These are phyloP conservation scores for Anisogramma anomala DNA, from an alignment of 2,329 filamentous ascomycete genomes.

Conservation along the genomic window DNA sequence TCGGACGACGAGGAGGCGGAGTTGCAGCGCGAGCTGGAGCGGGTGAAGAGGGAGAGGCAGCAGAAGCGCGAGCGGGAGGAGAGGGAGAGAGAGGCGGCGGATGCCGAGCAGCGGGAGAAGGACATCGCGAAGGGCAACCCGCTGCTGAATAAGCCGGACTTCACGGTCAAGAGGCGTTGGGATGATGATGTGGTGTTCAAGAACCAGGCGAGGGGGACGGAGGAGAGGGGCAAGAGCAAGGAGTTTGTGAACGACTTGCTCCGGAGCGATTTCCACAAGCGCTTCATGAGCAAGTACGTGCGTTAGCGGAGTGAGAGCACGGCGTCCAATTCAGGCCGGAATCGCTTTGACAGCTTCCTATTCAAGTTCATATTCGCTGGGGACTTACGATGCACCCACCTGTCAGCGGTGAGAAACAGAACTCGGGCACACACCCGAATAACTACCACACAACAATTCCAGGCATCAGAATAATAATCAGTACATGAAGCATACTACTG, in stretches of 20 bases:
- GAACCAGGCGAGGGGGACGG: constrained; percentile 91
- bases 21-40: constrained; percentile 83
- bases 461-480: too few species aligned
- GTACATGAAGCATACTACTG: too few species aligned
- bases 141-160: constrained; percentile 76
- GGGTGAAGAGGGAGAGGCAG: constrained; percentile 78
- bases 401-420: too few species aligned
- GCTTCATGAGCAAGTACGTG: constrained; percentile 75
- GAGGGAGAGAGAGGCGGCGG: constrained; percentile 64
- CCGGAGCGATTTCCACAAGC: constrained; percentile 92
- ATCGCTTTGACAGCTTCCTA: too few species aligned
- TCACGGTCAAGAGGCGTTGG: constrained; percentile 83
- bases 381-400: too few species aligned
- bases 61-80: constrained; percentile 75
- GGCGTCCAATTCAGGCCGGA: too few species aligned
- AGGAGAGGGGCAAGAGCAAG: constrained; percentile 76
- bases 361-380: too few species aligned
- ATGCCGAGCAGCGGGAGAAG: constrained; percentile 71
- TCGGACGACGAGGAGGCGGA: constrained; percentile 79
- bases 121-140: constrained; percentile 92
- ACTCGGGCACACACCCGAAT: too few species aligned
- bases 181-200: constrained; percentile 99
- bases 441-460: too few species aligned
- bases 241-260: constrained; percentile 96
- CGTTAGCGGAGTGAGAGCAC: too few species aligned